Percentiles rank a stretch among this genome's conserved stretches.
These are phyloP conservation scores for Sporothrix phasma DNA, from an alignment of 2,329 filamentous ascomycete species.

Conservation along the genomic window DNA sequence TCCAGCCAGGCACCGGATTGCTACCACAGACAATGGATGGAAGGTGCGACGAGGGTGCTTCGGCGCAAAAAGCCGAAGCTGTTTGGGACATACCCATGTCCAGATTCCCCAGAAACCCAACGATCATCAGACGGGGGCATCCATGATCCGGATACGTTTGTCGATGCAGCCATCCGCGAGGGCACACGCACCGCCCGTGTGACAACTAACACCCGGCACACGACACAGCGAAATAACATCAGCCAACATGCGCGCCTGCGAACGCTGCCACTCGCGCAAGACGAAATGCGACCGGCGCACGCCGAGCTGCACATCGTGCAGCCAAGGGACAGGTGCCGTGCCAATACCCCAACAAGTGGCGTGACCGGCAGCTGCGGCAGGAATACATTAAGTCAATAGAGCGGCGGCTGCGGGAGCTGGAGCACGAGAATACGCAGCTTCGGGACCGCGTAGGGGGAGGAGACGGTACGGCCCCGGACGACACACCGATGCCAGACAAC, in stretches of 20 bases:
- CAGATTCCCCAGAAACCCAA: background rate
- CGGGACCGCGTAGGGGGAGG: background rate
- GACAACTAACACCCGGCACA: no score
- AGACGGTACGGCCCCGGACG: background rate
- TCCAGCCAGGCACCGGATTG: background rate
- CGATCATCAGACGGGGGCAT: background rate
- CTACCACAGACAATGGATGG: background rate
- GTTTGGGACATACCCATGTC: background rate
- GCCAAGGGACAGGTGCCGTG: conserved; percentile 5
- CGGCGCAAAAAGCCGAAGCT: conserved; percentile 1
- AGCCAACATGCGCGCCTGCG: conserved; percentile 6
- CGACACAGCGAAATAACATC: background rate
- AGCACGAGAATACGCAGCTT: conserved; percentile 4
- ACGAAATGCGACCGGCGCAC: conserved; percentile 6
- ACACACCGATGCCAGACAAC: conserved; percentile 1
- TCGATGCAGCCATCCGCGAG: background rate
- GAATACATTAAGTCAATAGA: conserved; percentile 9
- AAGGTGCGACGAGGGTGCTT: background rate
- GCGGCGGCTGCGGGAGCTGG: conserved; percentile 6
- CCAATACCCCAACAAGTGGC: conserved; percentile 9
- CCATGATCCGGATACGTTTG: background rate
- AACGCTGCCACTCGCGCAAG: conserved; percentile 10
- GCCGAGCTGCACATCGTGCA: conserved; percentile 6
- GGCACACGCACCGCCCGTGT: background rate
- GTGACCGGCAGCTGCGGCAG: conserved; percentile 7